A percentile compares a stretch with the other conserved stretches of the same genome.
These are phyloP conservation scores for Penicillium pulvis DNA, from an alignment of 495 filamentous ascomycete species.

Conservation along the genomic window DNA sequence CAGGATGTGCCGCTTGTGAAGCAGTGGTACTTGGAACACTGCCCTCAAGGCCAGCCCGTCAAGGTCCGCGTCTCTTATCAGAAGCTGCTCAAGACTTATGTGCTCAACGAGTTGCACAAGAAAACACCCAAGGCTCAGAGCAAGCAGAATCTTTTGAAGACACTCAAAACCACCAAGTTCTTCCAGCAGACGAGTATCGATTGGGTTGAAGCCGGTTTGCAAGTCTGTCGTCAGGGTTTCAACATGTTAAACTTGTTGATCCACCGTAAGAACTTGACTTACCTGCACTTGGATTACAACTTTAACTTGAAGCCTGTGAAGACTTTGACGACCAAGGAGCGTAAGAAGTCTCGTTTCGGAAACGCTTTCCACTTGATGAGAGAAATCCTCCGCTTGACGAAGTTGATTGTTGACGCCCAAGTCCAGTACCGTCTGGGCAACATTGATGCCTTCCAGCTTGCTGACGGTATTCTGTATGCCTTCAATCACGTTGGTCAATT, in stretches of 20 bases:
- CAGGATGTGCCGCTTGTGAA: constrained; percentile 98
- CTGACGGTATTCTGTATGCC: constrained; percentile 96
- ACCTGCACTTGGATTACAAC: constrained; percentile 98
- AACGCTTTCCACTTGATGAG: constrained; percentile 99
- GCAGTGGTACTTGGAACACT: constrained; percentile 98
- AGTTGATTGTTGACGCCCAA: constrained; percentile 97
- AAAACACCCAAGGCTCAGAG: constrained; percentile 92
- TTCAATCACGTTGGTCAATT: constrained; percentile 99
- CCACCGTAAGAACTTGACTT: constrained; percentile 97
- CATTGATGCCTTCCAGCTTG: constrained; percentile 98
- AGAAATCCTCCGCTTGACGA: constrained; percentile 96
- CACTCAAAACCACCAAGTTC: constrained; percentile 94
- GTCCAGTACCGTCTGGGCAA: constrained; percentile 98
- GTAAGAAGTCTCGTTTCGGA: constrained; percentile 99
- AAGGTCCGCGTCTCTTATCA: constrained; percentile 99
- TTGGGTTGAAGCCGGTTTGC: constrained; percentile 98
- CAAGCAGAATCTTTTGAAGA: constrained; percentile 88
- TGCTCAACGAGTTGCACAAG: constrained; percentile 95
- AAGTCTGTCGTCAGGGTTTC: constrained; percentile 97
- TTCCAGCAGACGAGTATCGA: constrained; percentile 99
- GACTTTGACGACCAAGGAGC: constrained; percentile 97
- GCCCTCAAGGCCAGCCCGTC: constrained; percentile 87
- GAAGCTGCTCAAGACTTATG: constrained; percentile 94
- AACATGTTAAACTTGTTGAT: constrained; percentile 99
- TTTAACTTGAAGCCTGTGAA: constrained; percentile 99